Evolutionary conservation across 768 basidiomycete genomes (phyloP).

Genomic region (Russula compacta): DNA sequence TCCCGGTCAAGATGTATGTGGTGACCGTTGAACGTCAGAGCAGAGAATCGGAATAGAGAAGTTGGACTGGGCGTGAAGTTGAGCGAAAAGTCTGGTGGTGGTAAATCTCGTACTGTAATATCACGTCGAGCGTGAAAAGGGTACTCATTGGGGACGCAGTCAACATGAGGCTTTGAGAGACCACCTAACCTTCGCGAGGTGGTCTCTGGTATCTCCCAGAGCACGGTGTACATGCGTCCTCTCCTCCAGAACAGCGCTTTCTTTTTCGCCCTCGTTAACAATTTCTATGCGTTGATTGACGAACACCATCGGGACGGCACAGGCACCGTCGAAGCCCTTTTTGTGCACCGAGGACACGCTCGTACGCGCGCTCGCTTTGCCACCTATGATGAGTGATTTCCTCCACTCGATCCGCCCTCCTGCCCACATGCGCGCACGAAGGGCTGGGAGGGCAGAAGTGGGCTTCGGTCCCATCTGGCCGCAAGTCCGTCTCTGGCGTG

Average conservation of each 20-base stretch:
- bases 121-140: too few species aligned
- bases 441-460: slow-evolving; percentile 64
- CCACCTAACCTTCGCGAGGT: slow-evolving; percentile 35
- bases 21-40: slow-evolving; percentile 80
- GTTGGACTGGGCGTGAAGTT: slow-evolving; percentile 56
- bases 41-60: slow-evolving; percentile 79
- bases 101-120: slow-evolving; percentile 41
- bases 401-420: slow-evolving; percentile 62
- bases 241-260: slow-evolving; percentile 50
- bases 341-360: slow-evolving; percentile 46
- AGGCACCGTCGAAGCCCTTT: slow-evolving; percentile 48
- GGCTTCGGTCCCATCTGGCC: slow-evolving; percentile 63
- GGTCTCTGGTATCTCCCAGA: slow-evolving; percentile 26
- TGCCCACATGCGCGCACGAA: slow-evolving; percentile 82
- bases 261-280: slow-evolving; percentile 33
- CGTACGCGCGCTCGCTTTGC: slow-evolving; percentile 41
- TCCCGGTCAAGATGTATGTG: slow-evolving; percentile 76
- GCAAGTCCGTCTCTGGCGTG: slow-evolving; percentile 45
- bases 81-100: slow-evolving; percentile 50
- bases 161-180: background rate
- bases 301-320: slow-evolving; percentile 61
- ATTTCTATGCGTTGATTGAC: slow-evolving; percentile 56
- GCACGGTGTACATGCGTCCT: slow-evolving; percentile 60
- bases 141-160: background rate
- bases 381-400: slow-evolving; percentile 44